Conservation (phyloP, 306 rosid species). For the Lathyrus tuberosus region DNA sequence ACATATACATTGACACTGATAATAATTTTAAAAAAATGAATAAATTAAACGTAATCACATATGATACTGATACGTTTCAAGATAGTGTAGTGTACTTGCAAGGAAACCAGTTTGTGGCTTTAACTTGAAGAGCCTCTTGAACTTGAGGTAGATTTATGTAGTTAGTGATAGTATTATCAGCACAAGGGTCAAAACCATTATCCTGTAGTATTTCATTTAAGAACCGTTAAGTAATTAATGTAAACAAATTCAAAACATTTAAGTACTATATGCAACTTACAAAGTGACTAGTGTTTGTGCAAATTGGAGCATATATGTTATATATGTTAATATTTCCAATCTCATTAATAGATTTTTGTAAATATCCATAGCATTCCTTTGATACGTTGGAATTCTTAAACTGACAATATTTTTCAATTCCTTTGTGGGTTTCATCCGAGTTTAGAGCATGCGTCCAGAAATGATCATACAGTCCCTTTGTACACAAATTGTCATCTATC, state of each 20-base stretch:
- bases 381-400: slow-evolving; percentile 32
- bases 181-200: slow-evolving; percentile 54
- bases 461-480: slow-evolving; percentile 50
- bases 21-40: no score
- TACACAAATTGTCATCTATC: slow-evolving; percentile 53
- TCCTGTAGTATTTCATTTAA: slow-evolving; percentile 37
- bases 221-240: no score
- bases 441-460: slow-evolving; percentile 57
- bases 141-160: slow-evolving; percentile 61
- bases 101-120: slow-evolving; percentile 47
- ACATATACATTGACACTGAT: no score
- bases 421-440: slow-evolving; percentile 57
- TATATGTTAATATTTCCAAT: slow-evolving; percentile 41
- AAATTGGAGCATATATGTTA: slow-evolving; percentile 56
- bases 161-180: slow-evolving; percentile 40
- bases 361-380: slow-evolving; percentile 36
- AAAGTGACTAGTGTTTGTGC: slow-evolving; percentile 36
- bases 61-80: no score
- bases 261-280: slow-evolving; percentile 42
- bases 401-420: slow-evolving; percentile 50
- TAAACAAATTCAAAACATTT: neutral
- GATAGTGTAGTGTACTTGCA: slow-evolving; percentile 52
- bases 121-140: slow-evolving; percentile 61
- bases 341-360: slow-evolving; percentile 15
- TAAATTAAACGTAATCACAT: no score